Evolutionary conservation across 768 basidiomycete species (phyloP), one percentile per base, ranked within the genome.

Genomic region (Hysterangium stoloniferum): DNA sequence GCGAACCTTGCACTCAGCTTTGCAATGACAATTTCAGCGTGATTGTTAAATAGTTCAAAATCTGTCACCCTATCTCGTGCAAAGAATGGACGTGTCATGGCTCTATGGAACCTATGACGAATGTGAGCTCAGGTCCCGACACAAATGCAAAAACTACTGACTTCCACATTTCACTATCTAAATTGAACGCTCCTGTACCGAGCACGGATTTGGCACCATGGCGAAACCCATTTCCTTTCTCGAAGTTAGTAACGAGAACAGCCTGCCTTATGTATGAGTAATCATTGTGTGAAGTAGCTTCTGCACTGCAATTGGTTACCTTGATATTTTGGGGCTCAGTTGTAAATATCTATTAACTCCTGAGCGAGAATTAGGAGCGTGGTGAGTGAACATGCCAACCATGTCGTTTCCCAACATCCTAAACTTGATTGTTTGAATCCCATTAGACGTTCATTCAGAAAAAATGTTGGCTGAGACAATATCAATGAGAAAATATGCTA

Each of bases 61-160:
- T 83, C 73, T 55, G 71, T 72, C 55, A 82, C 77, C 34, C 73
- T 64, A 52, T 82, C 79, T 8, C 70, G 70, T 15, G 68, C 76
- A 60, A 83, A 82, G 67, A 79, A 79, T 1, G 82, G 80, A 0
- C 82, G 74, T 0, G 78, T 77, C 62, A 80, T 80, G 6, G 72
- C 73, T n/a, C 80, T 75, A 56, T 82, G 79, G 57, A 81, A 81
- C 57, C 75, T 76, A 60, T 4, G 5, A 6, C 29, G 19, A 32
- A 4, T 31, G 29, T 33, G 20, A 8, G 19, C 19, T n/a, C 11
- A 53, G 33, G 24, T 25, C 7, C 27, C 35, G 60, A 19, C 9
- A 33, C 6, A 11, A 17, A 28, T 15, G 20, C 36, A 25, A 1
- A 20, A 32, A 3, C 25, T 22, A 36, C 65, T 12, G 48, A 72